Conservation (phyloP, 306 rosid genomes). For the Vicia sativa region DNA sequence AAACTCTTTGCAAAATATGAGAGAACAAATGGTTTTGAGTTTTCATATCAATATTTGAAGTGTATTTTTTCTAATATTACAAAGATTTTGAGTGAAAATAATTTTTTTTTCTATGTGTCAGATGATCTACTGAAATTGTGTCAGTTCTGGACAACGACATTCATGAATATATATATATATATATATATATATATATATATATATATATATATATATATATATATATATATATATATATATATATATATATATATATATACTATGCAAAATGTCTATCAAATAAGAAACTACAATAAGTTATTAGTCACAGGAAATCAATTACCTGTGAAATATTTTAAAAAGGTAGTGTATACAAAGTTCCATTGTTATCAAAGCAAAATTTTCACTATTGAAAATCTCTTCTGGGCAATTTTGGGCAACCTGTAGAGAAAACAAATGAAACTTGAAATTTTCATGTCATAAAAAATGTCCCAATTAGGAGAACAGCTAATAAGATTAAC, state of each 20-base stretch:
- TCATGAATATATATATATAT: constrained; percentile 12
- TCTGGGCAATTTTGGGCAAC: constrained; percentile 83
- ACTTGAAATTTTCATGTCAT: constrained; percentile 31
- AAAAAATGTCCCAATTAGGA: constrained; percentile 27
- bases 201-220: too few species aligned
- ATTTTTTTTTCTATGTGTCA: too few species aligned
- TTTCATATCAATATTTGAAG: too few species aligned
- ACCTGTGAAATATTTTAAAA: constrained; percentile 64
- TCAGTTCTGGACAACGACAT: constrained; percentile 54
- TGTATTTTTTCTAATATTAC: too few species aligned
- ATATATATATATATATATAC: constrained; percentile 3
- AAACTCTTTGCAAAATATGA: too few species aligned
- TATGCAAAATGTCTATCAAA: constrained; percentile 22
- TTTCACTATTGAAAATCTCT: constrained; percentile 60
- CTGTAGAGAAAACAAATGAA: constrained; percentile 55
- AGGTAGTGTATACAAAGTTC: constrained; percentile 78
- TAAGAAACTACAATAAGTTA: constrained; percentile 22
- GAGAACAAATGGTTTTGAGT: too few species aligned
- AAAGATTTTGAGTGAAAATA: too few species aligned
- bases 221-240: too few species aligned
- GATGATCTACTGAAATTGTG: constrained; percentile 44
- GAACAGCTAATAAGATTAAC: constrained; percentile 22
- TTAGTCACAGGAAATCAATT: constrained; percentile 28
- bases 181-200: too few species aligned
- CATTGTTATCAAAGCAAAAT: constrained; percentile 60